Evolutionary conservation across 2,329 filamentous ascomycete genomes (phyloP), one percentile per base, ranked within the genome.

Genomic region (Sporothrix luriei): DNA sequence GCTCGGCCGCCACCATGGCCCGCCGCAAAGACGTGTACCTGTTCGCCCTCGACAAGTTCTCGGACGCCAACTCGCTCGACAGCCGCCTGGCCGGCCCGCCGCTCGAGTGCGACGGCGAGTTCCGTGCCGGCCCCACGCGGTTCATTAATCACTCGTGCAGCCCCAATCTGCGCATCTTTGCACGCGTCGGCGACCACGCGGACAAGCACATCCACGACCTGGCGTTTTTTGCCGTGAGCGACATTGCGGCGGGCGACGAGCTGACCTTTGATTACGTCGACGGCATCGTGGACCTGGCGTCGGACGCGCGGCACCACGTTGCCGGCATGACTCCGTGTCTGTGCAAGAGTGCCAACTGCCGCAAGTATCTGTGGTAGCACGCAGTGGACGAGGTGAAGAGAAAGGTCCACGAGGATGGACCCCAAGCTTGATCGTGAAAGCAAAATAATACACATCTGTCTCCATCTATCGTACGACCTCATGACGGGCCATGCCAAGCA

Each of bases 121-220:
- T 90, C 77, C 88, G 90, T 82, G 91, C 91, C 0, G 91, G 91
- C 0, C 90, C 91, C 0, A 92, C 91, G 0, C 86, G 91, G 2
- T 95, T 94, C 78, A 91, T 94, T 77, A 95, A 95, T 75, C 92
- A 95, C 77, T 91, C 87, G 1, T 94, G 92, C 77, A 86, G 91
- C 4, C 91, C 92, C 0, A 94, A 94, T 75, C 84, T 93, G 75
- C 84, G 90, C 16, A 92, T 93, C 71, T 94, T 94, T 78, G 91
- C 90, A 0, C 87, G 92, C 0, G 90, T 91, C 1, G 91, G 90
- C 66, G 91, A 94, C 75, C 89, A 91, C 71, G 87, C 90, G 0
- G 90, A 94, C 75, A 88, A 88, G 70, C 85, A 88, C 61, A 83
- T 94, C 7, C 93, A 94, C 76, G 90, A 93, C 71, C 80, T 94